phyloP scores from a whole-genome alignment of 1,284 basidiomycete species.

The Thecaphora thlaspeos region DNA sequence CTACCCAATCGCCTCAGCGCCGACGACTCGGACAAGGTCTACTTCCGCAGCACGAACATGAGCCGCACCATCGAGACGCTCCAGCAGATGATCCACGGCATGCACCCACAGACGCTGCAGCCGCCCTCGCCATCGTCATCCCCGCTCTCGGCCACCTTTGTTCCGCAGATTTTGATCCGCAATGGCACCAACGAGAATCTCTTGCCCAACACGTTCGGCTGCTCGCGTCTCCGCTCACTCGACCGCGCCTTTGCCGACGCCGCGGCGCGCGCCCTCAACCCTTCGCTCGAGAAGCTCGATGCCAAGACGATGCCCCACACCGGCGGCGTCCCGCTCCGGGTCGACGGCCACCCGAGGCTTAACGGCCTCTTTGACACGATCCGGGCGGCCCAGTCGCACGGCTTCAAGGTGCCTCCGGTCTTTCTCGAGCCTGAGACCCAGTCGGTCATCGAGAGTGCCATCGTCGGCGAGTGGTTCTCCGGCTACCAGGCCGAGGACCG shows the following conservation, averaged over 20 bases:
- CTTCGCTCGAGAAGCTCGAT: slow-evolving; percentile 68
- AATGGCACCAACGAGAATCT: slow-evolving; percentile 70
- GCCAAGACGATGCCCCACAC: slow-evolving; percentile 69
- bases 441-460: slow-evolving; percentile 67
- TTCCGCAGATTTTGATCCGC: slow-evolving; percentile 35
- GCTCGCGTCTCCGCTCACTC: slow-evolving; percentile 64
- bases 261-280: slow-evolving; percentile 67
- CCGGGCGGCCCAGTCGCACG: slow-evolving; percentile 66
- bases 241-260: slow-evolving; percentile 38
- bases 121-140: slow-evolving; percentile 9
- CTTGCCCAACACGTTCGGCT: slow-evolving; percentile 68
- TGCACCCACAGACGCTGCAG: slow-evolving; percentile 21
- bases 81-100: slow-evolving; percentile 70
- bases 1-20: slow-evolving; percentile 32
- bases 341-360: slow-evolving; percentile 74
- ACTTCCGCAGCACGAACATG: slow-evolving; percentile 68
- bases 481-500: slow-evolving; percentile 59
- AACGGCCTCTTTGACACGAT: slow-evolving; percentile 77
- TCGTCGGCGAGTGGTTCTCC: slow-evolving; percentile 76
- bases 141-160: slow-evolving; percentile 9
- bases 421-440: slow-evolving; percentile 25
- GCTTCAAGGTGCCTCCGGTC: slow-evolving; percentile 59
- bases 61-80: slow-evolving; percentile 74
- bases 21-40: slow-evolving; percentile 32
- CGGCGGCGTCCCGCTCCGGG: slow-evolving; percentile 68